Evolutionary conservation across 1,139 yeast genomes (phyloP).

Genomic region (Protomyces arabidopsidicola): DNA sequence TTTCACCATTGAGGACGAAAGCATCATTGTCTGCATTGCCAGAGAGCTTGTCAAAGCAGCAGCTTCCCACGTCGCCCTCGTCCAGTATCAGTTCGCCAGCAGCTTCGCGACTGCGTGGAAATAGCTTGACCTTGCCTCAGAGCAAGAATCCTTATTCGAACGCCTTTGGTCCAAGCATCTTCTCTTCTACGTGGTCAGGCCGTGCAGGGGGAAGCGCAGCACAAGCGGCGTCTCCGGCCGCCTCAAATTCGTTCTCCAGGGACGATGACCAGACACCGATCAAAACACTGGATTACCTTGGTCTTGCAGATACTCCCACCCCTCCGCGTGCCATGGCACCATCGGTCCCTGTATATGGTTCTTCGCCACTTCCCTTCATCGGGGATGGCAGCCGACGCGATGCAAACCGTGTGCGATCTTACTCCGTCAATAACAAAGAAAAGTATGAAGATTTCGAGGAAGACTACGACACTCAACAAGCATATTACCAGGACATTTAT

Average conservation of each 20-base stretch:
- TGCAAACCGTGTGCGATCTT: conserved; percentile 42
- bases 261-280: conserved; percentile 32
- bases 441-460: conserved; percentile 32
- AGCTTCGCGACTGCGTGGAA: conserved; percentile 36
- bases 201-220: conserved; percentile 27
- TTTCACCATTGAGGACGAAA: neutral
- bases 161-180: conserved; percentile 40
- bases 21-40: conserved; percentile 29
- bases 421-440: conserved; percentile 39
- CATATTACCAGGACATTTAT: conserved; percentile 11
- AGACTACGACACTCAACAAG: conserved; percentile 10
- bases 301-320: conserved; percentile 32
- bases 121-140: conserved; percentile 39
- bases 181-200: conserved; percentile 35
- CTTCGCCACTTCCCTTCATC: conserved; percentile 3
- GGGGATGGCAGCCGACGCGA: conserved; percentile 36
- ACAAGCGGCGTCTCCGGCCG: conserved; percentile 3
- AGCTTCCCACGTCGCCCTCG: conserved; percentile 1
- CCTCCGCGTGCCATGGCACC: conserved; percentile 25
- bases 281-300: conserved; percentile 34
- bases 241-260: conserved; percentile 31
- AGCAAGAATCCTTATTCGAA: conserved; percentile 36
- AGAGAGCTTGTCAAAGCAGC: conserved; percentile 24
- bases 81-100: conserved; percentile 12
- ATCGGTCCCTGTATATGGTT: conserved; percentile 7